Base-by-base conservation (phyloP, 306 rosid species). In the Urtica urens region DNA sequence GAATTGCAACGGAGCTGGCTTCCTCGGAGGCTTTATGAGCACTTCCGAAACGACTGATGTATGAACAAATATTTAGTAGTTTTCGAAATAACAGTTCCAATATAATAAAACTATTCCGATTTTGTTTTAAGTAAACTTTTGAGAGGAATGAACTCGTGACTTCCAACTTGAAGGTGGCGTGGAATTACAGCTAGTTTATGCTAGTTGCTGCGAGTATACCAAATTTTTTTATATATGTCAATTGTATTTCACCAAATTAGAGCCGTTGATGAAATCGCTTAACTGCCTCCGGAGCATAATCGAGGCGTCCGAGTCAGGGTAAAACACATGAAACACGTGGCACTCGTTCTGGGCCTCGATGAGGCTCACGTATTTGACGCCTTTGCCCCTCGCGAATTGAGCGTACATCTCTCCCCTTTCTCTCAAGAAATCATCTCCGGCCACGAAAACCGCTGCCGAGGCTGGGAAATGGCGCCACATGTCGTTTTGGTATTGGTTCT, bases 11-110 rank as follows among this genome's bases (percentile, higher is more conserved):
- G 99, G 95, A 48, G 95, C 99, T 58, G 95, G 99, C 57, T 90
- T 90, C 68, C 1, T 67, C 38, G 99, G 99, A 62, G 99, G 99
- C 35, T 81, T 79, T 72, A 73, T 90, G 92, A 90, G 85, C 80
- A 55, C 95, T 51, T 49, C 59, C 53, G 99, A 90, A n/a, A n/a
- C n/a, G n/a, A n/a, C n/a, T n/a, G n/a, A n/a, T n/a, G n/a, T n/a
- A n/a, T n/a, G n/a, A n/a, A n/a, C n/a, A n/a, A n/a, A n/a, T n/a
- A n/a, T n/a, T n/a, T n/a, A n/a, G n/a, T n/a, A n/a, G n/a, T n/a
- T n/a, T n/a, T n/a, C n/a, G n/a, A n/a, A n/a, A n/a, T n/a, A n/a
- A n/a, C n/a, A n/a, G n/a, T n/a, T n/a, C n/a, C n/a, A n/a, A n/a
- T n/a, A n/a, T n/a, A n/a, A n/a, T n/a, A n/a, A n/a, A n/a, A n/a